Base-by-base conservation (phyloP, 805 yeast genomes). In the Millerozyma miso region DNA sequence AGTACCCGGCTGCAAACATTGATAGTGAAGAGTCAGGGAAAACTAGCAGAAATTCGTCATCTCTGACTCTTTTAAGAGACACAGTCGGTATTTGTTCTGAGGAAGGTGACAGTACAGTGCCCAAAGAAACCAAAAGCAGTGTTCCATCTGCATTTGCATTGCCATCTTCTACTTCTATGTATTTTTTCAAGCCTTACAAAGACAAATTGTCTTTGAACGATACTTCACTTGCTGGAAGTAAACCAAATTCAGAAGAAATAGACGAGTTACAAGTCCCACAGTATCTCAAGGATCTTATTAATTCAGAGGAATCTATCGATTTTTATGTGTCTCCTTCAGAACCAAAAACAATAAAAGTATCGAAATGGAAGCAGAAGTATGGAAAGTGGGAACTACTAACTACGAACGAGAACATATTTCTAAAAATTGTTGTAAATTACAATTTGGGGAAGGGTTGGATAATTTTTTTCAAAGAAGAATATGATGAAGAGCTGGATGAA, bases 301-400 rank as follows among this genome's bases (percentile, higher is more conserved):
- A 70, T 46, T 56, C 63, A 20, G 73, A 69, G 2, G 55, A 54
- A 14, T 50, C 73, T 6, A 50, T 63, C 20, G 76, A 70, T 42
- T 63, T 62, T 49, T 70, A 55, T 50, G 60, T 70, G 10, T 55
- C 70, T 3, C 62, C 65, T 13, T 44, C 64, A 1, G 19, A 63
- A 1, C 63, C 73, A 4, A 62, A 65, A 45, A 50, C 67, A 4
- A 52, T 70, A 55, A 69, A 65, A 38, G 59, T 70, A 8, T 70
- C 74, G 13, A 65, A 61, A 45, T 70, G 76, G 76, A 70, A 67
- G 46, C 51, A 58, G 32, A 60, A 60, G 31, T 62, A 57, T 35
- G 76, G 74, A 2, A 69, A 68, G 43, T 70, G 74, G 74, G 74
- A 70, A 50, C 62, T 70, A 70, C 42, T 70, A 38, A 68, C 74